These are phyloP conservation scores for Angomonas deanei DNA, from an alignment of 208 protist genomes.

Conservation along the genomic window DNA sequence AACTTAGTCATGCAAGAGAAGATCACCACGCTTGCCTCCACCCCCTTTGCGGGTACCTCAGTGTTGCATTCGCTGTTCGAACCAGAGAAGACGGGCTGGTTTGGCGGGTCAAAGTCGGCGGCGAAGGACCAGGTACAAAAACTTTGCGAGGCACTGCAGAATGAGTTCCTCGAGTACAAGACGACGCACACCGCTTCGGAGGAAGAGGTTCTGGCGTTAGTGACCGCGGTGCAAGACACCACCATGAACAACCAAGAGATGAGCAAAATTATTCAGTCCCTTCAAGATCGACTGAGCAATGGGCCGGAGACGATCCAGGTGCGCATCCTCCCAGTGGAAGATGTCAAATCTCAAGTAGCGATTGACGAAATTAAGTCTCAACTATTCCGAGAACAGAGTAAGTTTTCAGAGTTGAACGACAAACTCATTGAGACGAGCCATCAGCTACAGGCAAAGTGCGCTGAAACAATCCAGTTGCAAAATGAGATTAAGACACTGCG, in stretches of 20 bases:
- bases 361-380: conserved; percentile 37
- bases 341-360: conserved; percentile 13
- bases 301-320: conserved; percentile 30
- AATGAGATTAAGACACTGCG: conserved; percentile 19
- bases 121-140: conserved; percentile 63
- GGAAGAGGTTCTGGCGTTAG: conserved; percentile 72
- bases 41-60: conserved; percentile 34
- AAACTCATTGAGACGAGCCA: conserved; percentile 13
- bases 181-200: conserved; percentile 65
- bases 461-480: conserved; percentile 13
- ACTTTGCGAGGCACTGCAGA: conserved; percentile 50
- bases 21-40: conserved; percentile 22
- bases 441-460: conserved; percentile 15
- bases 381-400: conserved; percentile 24
- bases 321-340: conserved; percentile 30
- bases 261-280: conserved; percentile 40
- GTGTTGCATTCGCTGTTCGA: conserved; percentile 74
- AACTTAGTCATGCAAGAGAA: conserved; percentile 37
- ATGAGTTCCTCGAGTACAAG: conserved; percentile 74
- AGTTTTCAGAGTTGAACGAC: conserved; percentile 9
- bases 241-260: conserved; percentile 55
- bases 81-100: conserved; percentile 75
- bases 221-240: conserved; percentile 55
- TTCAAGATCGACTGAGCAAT: conserved; percentile 58
- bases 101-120: conserved; percentile 60